These are phyloP conservation scores for Monilinia laxa DNA, from an alignment of 2,329 filamentous ascomycete species.

Conservation along the genomic window DNA sequence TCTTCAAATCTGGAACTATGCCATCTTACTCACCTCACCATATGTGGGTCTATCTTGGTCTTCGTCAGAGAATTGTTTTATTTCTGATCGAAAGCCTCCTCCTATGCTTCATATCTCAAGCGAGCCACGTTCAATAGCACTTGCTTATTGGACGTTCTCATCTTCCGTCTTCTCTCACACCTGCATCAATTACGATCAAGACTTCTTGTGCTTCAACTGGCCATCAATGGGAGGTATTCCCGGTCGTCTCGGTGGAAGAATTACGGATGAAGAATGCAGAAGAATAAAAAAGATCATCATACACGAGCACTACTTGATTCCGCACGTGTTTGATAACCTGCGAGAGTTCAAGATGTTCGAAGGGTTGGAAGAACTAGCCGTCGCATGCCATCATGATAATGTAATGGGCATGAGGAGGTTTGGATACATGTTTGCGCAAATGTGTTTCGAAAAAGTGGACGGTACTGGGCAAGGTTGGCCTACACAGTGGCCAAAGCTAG, in stretches of 20 bases:
- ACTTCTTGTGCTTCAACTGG: constrained; percentile 20
- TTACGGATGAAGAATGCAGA: constrained; percentile 15
- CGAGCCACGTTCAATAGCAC: constrained; percentile 18
- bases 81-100: constrained; percentile 17
- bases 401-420: constrained; percentile 13
- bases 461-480: constrained; percentile 11
- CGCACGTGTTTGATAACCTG: constrained; percentile 18
- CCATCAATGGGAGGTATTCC: constrained; percentile 13
- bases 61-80: not conserved
- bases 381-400: constrained; percentile 15
- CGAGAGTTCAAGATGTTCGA: constrained; percentile 13
- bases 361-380: constrained; percentile 9
- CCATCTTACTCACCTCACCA: constrained; percentile 11
- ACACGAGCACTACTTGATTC: constrained; percentile 17
- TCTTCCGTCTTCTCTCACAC: constrained; percentile 9
- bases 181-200: constrained; percentile 15
- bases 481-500: constrained; percentile 8
- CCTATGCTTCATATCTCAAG: constrained; percentile 14
- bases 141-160: constrained; percentile 14
- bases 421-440: constrained; percentile 13
- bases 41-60: constrained; percentile 15
- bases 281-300: constrained; percentile 11
- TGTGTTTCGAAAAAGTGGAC: constrained; percentile 8
- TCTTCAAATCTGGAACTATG: constrained; percentile 17
- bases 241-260: constrained; percentile 6